phyloP scores from a whole-genome alignment of 2,329 filamentous ascomycete species.

The Cercospora sojina region DNA sequence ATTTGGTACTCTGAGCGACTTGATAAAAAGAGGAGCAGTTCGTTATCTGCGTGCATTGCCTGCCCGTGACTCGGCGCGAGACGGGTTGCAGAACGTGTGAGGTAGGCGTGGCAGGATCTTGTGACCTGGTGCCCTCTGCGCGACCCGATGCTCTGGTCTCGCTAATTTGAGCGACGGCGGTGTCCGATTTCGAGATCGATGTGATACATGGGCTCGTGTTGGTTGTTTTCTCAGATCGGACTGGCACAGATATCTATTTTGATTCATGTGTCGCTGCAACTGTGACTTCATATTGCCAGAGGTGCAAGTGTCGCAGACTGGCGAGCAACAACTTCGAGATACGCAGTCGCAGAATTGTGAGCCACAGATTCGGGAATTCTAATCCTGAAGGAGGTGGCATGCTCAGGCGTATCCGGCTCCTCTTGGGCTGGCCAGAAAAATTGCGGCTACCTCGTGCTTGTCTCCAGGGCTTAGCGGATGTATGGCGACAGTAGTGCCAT shows the following conservation, averaged over 20 bases:
- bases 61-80: not conserved
- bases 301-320: too few relatives aligned
- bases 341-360: not conserved
- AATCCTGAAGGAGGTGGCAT: constrained; percentile 1
- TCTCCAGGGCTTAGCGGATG: not conserved
- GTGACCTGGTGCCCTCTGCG: not conserved
- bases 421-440: not conserved
- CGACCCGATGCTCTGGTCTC: not conserved
- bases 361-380: not conserved
- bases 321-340: not conserved
- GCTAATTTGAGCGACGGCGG: not conserved
- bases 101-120: not conserved
- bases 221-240: not conserved
- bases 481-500: not conserved
- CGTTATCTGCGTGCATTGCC: not conserved
- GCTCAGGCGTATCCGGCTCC: not conserved
- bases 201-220: not conserved
- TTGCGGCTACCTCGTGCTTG: not conserved
- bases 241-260: not conserved
- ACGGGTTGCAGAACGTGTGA: not conserved
- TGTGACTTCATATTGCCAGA: not conserved
- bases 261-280: not conserved
- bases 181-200: not conserved
- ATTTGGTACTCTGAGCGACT: not conserved
- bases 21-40: not conserved